Evolutionary conservation across 768 basidiomycete genomes (phyloP), one percentile per base, ranked within the genome.

Genomic region (Hericium coralloides): DNA sequence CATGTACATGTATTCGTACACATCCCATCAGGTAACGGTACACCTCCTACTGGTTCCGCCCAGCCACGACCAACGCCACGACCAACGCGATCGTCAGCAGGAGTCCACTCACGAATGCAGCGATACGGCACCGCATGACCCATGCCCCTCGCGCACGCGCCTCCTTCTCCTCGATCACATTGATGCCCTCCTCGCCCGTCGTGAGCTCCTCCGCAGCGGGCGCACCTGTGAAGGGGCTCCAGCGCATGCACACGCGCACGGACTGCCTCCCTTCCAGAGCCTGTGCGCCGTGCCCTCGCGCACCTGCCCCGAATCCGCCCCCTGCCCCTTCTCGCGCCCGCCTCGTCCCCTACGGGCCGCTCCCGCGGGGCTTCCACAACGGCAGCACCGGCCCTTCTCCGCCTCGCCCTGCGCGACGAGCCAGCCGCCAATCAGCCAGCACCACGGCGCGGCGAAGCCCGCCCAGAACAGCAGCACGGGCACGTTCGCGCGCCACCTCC

Each of bases 371-470:
- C 31, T 15, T 20, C 64, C 60, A 49, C 51, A 62, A 54, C 70
- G 72, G 57, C 69, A 75, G 43, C 69, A 66, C 57, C 61, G 71
- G 73, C 67, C 73, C 72, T 65, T 67, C 69, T 55, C 66, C 10
- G 56, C 62, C 31, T 63, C 62, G 20, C 20, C 41, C 26, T 31
- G 26, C 23, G 53, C 43, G 56, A 77, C 66, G 26, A 85, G 78
- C 87, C 87, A 89, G 4, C 87, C 87, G 0, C 87, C 87, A 14
- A 89, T 74, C 48, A 89, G 76, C 87, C 87, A 89, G 53, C 87
- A 77, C 68, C 85, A 80, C 0, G 87, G 87, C 49, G 78, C 83
- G 49, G 87, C 56, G 63, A 89, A 89, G 3, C 87, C 87, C 0
- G 84, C 56, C 83, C 84, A 89, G 70, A 89, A 89, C n/a, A 87